phyloP scores from a whole-genome alignment of 495 filamentous ascomycete genomes.

The Penicillium malachiteum region DNA sequence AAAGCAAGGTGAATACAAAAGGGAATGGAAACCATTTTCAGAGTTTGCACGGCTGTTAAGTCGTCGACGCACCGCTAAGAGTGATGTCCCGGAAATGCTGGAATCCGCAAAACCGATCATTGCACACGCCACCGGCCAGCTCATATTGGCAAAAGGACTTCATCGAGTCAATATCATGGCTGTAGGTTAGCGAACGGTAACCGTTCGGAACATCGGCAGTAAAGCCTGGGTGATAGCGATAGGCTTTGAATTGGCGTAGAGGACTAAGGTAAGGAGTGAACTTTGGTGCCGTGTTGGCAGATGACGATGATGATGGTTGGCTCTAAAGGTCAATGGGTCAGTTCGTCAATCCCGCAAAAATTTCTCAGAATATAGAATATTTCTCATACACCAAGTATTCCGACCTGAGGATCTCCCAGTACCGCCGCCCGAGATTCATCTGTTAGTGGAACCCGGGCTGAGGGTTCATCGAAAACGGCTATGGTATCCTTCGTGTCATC shows the following conservation, averaged over 20 bases:
- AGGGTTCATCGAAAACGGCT: constrained; percentile 12
- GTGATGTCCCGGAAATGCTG: constrained; percentile 82
- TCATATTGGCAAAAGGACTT: constrained; percentile 74
- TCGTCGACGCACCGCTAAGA: constrained; percentile 74
- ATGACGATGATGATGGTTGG: constrained; percentile 10
- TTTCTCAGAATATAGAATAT: constrained; percentile 11
- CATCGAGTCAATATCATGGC: constrained; percentile 75
- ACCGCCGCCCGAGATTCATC: constrained; percentile 28
- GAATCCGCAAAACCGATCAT: constrained; percentile 62
- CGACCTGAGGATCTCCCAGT: constrained; percentile 26
- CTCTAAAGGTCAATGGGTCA: constrained; percentile 26
- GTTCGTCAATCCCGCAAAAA: constrained; percentile 14
- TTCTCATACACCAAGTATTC: constrained; percentile 39
- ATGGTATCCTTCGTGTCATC: constrained; percentile 14
- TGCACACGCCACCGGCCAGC: constrained; percentile 71
- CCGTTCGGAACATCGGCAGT: constrained; percentile 66
- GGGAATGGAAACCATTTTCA: constrained; percentile 6
- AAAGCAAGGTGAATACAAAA: constrained; percentile 11
- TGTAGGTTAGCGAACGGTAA: constrained; percentile 89
- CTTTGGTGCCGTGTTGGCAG: constrained; percentile 27
- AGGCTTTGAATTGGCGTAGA: constrained; percentile 77
- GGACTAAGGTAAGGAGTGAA: constrained; percentile 83
- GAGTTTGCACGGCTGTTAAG: constrained; percentile 34
- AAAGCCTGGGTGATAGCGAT: constrained; percentile 82
- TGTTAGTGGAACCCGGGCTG: constrained; percentile 33